Evolutionary conservation across 208 protist genomes (phyloP), one percentile per base, ranked within the genome.

Genomic region (Spongospora subterranea): DNA sequence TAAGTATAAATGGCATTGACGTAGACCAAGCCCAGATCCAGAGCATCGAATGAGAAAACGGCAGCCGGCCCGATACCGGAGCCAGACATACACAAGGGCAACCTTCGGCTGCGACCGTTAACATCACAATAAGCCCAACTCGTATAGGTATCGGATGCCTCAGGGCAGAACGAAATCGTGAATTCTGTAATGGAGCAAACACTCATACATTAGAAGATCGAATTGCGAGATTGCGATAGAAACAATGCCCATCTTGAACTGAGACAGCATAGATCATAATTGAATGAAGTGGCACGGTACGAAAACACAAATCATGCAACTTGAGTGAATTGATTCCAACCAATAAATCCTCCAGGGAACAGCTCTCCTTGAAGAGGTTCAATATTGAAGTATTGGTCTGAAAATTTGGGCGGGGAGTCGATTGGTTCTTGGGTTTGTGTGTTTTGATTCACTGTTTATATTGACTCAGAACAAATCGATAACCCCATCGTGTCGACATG

Each of bases 11-110:
- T 43, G 6, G 95, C 95, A 92, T 98, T 97, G 88, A 98, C 95
- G 92, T 97, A 98, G n/a, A 98, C 94, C 53, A 98, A 96, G 45
- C 97, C 97, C 92, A 98, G 95, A 93, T 97, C 95, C 46, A 98
- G 94, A 39, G 90, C 90, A 43, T 91, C 95, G 93, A 95, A 98
- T 77, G 96, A 95, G n/a, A 98, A 96, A 77, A 91, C 92, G 92
- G 96, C 97, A 90, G 96, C 93, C 0, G 97, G 97, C 11, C 96
- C 97, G 45, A 97, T 64, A 41, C 96, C 97, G 6, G 66, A 91
- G 24, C 96, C 97, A 35, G 93, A 92, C 41, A 98, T 91, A 53
- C 93, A 71, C 43, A 98, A 93, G 6, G 96, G 97, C 0, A 98
- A 89, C 0, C 96, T 94, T 53, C 93, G 50, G 13, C 77, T 43